Base-by-base conservation (phyloP, 805 yeast species). In the Barnettozyma salicaria region DNA sequence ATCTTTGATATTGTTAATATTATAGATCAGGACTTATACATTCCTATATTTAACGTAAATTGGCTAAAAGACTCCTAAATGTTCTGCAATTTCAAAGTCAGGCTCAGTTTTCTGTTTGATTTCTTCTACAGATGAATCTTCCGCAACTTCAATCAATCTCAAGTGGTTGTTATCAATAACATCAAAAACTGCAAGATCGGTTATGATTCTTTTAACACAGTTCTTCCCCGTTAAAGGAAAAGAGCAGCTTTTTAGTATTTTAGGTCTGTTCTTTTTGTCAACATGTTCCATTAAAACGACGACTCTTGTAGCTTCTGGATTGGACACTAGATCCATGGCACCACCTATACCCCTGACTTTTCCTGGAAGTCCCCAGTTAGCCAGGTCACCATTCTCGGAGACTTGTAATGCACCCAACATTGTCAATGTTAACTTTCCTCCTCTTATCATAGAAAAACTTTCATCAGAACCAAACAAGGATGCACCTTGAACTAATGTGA, bases 301-400 rank as follows among this genome's bases (percentile, higher is more conserved):
- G 13, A 70, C 74, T 36, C 58, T 55, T 5, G 75, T 70, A 24
- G 60, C 51, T 19, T 53, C 52, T 12, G 74, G 73, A 44, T 68
- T 67, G 6, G 72, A 63, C 6, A 68, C 74, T 18, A 70, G 60
- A 47, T 69, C 75, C 75, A 71, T 71, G 18, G 75, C 75, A 13
- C 76, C 75, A 19, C 76, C 76, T 69, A 70, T 71, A 14, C 76
- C 76, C 49, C 67, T 68, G 30, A 70, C 64, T 40, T 63, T 56
- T 7, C 75, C 74, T 1, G 76, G 75, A 4, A 70, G 56, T 19
- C 69, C 72, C 74, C 76, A 70, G 50, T 70, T 70, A 27, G 76
- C 76, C 26, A 70, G 60, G 40, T 71, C 76, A 26, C 76, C 76
- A 32, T 42, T 53, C 30, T 60, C 58, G 2, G 73, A 64, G 6